Base-by-base conservation (phyloP, 169 alveolate genomes). In the Plasmodium gallinaceum region DNA sequence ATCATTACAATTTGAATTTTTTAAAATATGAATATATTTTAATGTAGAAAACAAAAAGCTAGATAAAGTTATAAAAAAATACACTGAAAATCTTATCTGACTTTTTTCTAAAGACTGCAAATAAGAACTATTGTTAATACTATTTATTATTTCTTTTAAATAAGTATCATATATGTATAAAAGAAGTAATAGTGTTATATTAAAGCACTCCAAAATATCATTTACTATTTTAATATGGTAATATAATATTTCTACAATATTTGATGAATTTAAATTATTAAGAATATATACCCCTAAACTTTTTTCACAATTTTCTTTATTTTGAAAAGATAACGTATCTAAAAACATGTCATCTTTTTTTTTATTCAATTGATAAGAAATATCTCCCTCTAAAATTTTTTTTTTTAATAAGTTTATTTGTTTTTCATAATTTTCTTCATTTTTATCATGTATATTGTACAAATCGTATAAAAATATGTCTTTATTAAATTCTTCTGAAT, bases 11-110 rank as follows among this genome's bases (percentile, higher is more conserved):
- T 51, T 20, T 14, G 83, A 52, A 5, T 57, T 48, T 52, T 62
- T 83, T 20, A 83, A 45, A 37, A 83, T 51, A 37, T 83, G n/a
- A 20, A 83, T 52, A 71, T 83, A 83, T 68, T 68, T 83, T 43
- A 43, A 14, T 24, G 57, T 48, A 46, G 62, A 83, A 39, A 83
- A 52, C 16, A 83, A 18, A 68, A 83, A 83, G 32, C 52, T 42
- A 3, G 85, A 83, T 42, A 83, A 75, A 5, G 74, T 43, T 26
- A 71, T 83, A 45, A 54, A 83, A 83, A 83, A 83, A 71, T 45
- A 54, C 0, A 62, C 45, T 3, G 45, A 70, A 83, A 83, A 83
- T 57, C 91, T 54, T 10, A 83, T 62, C 60, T 22, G 48, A 14
- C 91, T 46, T 61, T 83, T 83, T 68, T 83, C 85, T 57, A 42